Evolutionary conservation across 83 land plant genomes (phyloP).

Genomic region (Thuja plicata): DNA sequence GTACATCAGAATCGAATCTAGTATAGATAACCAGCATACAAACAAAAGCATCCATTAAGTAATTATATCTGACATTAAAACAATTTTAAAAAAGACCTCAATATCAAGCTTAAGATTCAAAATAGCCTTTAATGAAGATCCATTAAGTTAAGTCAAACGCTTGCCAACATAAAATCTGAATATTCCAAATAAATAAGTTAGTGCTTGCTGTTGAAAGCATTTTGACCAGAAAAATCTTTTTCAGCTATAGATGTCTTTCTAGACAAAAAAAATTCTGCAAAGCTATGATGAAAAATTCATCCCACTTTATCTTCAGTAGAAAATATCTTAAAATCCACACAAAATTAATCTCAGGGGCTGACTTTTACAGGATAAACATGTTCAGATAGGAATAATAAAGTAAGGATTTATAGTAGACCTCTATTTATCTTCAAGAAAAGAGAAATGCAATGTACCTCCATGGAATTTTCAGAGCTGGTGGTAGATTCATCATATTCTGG

Average conservation of each 20-base stretch:
- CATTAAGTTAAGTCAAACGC: neutral
- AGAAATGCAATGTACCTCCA: constrained; percentile 40
- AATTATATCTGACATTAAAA: neutral
- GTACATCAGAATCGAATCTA: constrained; percentile 3
- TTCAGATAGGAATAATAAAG: neutral
- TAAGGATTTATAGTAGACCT: neutral
- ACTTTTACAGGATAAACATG: neutral
- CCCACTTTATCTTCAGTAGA: neutral
- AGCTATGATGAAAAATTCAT: neutral
- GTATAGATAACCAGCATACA: neutral
- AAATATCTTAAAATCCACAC: neutral
- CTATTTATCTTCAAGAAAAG: neutral
- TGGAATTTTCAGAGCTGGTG: constrained; percentile 31
- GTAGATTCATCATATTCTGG: constrained; percentile 30
- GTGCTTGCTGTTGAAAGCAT: neutral
- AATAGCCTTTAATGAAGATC: constrained; percentile 4
- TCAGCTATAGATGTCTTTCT: too few species aligned
- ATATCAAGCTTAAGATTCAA: neutral
- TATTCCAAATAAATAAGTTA: neutral
- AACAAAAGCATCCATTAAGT: neutral
- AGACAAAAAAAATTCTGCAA: neutral
- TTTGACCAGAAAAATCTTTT: neutral
- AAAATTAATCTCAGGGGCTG: neutral
- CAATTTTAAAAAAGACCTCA: neutral
- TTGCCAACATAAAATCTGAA: neutral